Evolutionary conservation across 1,139 yeast genomes (phyloP), one percentile per base, ranked within the genome.

Genomic region (Saccharomyces hybrid): DNA sequence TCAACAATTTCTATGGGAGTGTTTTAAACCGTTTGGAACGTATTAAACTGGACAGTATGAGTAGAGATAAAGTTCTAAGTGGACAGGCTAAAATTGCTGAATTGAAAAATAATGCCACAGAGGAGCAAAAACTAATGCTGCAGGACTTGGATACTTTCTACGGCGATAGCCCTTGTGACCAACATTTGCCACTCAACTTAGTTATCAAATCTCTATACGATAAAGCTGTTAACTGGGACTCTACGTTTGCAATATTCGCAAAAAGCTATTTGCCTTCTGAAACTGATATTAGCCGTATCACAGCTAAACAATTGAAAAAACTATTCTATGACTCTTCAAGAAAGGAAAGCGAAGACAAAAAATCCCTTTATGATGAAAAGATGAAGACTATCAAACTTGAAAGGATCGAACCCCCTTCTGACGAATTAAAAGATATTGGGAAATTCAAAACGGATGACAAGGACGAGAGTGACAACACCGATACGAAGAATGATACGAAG

Each of bases 241-340:
- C 73, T 28, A 96, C 87, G 57, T 90, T 95, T 65, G 78, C 81
- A 49, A 88, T 83, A n/a, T 90, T 93, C 71, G 97, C 88, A 59
- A 79, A 79, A 53, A 78, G 77, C 29, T 93, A 79, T 65, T 79
- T 93, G 57, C 98, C 98, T 0, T 84, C 96, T 14, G 99, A 95
- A 69, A 88, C 86, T 65, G 99, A 95, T 76, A 88, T 95, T 61
- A 86, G 96, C 7, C 78, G 90, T 58, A 87, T 93, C 50, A 91
- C 99, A 2, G 88, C 96, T 12, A 86, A 86, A 61, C 99, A 93
- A 66, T 75, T 95, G 65, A 82, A 84, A 57, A 88, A 84, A 62
- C 78, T 90, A 54, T 84, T 93, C 63, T 71, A 81, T 62, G 89
- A 75, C 52, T 71, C 74, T 29, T 71, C 69, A 47, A 71, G 63